A percentile compares a stretch with the other conserved stretches of the same genome.
These are phyloP conservation scores for Herpotrichia juniperi DNA, from an alignment of 2,329 filamentous ascomycete genomes.

Conservation along the genomic window DNA sequence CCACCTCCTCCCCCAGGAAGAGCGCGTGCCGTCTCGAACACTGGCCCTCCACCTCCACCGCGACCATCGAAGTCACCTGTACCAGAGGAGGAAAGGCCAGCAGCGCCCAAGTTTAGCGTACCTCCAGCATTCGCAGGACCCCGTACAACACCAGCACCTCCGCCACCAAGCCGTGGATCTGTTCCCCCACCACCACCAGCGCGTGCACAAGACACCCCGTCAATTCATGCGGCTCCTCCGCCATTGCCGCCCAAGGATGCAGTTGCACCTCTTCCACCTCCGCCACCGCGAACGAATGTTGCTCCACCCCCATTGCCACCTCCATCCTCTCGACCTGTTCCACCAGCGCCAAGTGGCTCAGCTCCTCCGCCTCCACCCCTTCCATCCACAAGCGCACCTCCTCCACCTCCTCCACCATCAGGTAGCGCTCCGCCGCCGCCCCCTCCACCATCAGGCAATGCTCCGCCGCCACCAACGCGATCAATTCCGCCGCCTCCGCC, in stretches of 20 bases:
- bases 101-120: constrained; percentile 70
- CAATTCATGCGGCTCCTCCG: constrained; percentile 42
- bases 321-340: constrained; percentile 33
- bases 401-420: constrained; percentile 32
- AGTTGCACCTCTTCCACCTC: constrained; percentile 64
- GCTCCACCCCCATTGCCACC: constrained; percentile 39
- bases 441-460: constrained; percentile 29
- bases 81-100: constrained; percentile 65
- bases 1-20: constrained; percentile 55
- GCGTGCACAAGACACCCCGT: constrained; percentile 44
- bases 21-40: constrained; percentile 56
- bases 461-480: constrained; percentile 46
- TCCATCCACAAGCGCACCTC: constrained; percentile 27
- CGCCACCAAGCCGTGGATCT: constrained; percentile 72
- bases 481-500: constrained; percentile 13
- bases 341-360: constrained; percentile 28
- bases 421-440: constrained; percentile 42
- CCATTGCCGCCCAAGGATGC: constrained; percentile 44
- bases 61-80: constrained; percentile 60
- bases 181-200: constrained; percentile 63
- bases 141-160: constrained; percentile 65
- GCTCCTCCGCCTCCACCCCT: constrained; percentile 28
- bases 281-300: constrained; percentile 51
- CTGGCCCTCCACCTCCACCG: constrained; percentile 70
- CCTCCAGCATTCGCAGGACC: constrained; percentile 80